A percentile compares a stretch with the other conserved stretches of the same genome.
Evolutionary conservation across 1,284 basidiomycete genomes (phyloP).

Genomic region (Xerocomus cyaneibrunnescens): DNA sequence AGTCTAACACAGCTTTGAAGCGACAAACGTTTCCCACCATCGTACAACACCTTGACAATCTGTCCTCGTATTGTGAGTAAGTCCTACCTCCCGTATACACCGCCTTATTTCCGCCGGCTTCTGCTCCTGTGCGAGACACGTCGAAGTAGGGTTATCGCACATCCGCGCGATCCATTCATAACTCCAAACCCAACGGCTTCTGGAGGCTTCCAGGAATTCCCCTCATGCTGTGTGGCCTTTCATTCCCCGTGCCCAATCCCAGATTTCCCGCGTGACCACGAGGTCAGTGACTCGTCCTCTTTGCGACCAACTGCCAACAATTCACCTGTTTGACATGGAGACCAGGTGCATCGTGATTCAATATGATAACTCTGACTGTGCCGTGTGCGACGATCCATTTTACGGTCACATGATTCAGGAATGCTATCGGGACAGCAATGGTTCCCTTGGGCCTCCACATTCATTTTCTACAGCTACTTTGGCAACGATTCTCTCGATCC

Average conservation of each 20-base stretch:
- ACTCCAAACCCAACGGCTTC: background rate
- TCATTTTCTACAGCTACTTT: background rate
- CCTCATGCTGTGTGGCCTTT: too few relatives aligned
- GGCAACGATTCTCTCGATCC: background rate
- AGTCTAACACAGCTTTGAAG: too few relatives aligned
- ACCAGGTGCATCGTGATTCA: background rate
- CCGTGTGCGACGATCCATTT: background rate
- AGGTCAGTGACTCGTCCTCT: background rate
- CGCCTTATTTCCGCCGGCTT: background rate
- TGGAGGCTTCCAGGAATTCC: background rate
- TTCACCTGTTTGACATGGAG: slow-evolving; percentile 5
- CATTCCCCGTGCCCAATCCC: background rate
- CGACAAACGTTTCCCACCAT: slow-evolving; percentile 22
- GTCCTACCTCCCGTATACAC: background rate
- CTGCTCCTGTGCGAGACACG: background rate
- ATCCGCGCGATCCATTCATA: too few relatives aligned
- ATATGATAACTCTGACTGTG: background rate
- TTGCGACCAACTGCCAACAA: background rate
- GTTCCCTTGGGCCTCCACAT: background rate
- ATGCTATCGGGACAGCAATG: background rate
- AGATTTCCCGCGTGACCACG: background rate
- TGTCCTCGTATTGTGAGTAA: too few relatives aligned
- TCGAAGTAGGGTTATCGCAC: too few relatives aligned
- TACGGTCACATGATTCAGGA: slow-evolving; percentile 4
- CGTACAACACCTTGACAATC: too few relatives aligned